phyloP scores from a whole-genome alignment of 257 asterid genomes.

The Lycium ferocissimum region DNA sequence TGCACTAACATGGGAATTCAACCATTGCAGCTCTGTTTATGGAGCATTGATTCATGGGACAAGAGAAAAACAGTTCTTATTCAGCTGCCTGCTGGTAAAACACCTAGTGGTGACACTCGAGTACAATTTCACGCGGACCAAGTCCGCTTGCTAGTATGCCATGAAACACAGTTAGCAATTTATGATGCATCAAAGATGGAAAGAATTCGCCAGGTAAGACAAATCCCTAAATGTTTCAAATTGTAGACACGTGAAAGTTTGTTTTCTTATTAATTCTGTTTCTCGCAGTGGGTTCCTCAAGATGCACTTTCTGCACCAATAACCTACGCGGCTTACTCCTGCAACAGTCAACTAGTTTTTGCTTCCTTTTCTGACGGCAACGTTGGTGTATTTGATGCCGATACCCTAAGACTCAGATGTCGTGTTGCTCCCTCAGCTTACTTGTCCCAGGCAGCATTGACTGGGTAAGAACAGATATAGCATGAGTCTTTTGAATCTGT shows the following conservation, averaged over 20 bases:
- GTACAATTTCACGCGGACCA: conserved; percentile 93
- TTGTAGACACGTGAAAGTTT: neutral
- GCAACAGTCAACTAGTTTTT: conserved; percentile 87
- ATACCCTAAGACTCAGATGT: conserved; percentile 82
- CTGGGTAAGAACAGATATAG: conserved; percentile 62
- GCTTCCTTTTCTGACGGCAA: conserved; percentile 92
- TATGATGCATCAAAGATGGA: conserved; percentile 95
- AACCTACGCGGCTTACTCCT: conserved; percentile 87
- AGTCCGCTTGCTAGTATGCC: conserved; percentile 81
- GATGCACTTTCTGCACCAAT: conserved; percentile 88
- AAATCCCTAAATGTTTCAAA: neutral
- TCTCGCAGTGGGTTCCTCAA: conserved; percentile 91
- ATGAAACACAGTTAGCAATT: conserved; percentile 87
- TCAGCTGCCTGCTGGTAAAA: conserved; percentile 90
- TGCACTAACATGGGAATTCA: conserved; percentile 22
- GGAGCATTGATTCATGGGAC: conserved; percentile 99
- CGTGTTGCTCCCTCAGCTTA: conserved; percentile 85
- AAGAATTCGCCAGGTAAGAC: conserved; percentile 80
- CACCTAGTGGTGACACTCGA: conserved; percentile 87
- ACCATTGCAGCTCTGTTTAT: conserved; percentile 70
- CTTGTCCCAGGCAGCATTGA: conserved; percentile 62
- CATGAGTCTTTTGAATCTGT: conserved; percentile 12
- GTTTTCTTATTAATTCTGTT: conserved; percentile 34
- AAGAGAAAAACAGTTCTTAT: conserved; percentile 77
- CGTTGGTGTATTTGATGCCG: conserved; percentile 90